Base-by-base conservation (phyloP, 1,284 basidiomycete genomes). In the Rhodotorula sp. region DNA sequence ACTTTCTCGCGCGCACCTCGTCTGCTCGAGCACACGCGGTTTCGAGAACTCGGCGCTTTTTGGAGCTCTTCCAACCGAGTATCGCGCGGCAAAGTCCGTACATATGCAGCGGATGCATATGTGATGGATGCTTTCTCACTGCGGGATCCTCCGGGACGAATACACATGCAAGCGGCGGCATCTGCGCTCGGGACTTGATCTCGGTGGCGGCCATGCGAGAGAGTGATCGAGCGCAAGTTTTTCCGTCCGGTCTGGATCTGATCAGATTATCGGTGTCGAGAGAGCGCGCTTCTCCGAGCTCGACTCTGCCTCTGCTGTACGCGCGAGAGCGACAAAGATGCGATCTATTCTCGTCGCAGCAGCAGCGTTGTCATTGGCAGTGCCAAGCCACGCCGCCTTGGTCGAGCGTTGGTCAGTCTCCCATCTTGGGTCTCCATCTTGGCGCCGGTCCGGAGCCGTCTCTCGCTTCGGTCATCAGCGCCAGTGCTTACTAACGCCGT, bases 321-420 rank as follows among this genome's bases (percentile, higher is more conserved):
- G 26, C 54, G 39, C 26, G 15, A 29, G 26, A 29, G n/a, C 54
- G 16, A 26, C 26, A 6, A 26, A 29, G 54, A 56, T 56, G 54
- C 54, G 26, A 10, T 16, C n/a, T 16, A 56, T 26, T 26, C 54
- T 56, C 26, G 26, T 56, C 7, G 54, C 54, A 56, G 54, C n/a
- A 31, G 54, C 16, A 16, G 15, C n/a, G 10, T 56, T 56, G 26
- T n/a, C 54, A 26, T 56, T 26, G 12, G 54, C 54, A 16, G 54
- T 29, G 54, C 54, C 54, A 16, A 29, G 23, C n/a, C 29, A 51
- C 10, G 67, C 71, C 12, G 67, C 51, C n/a, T 21, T 66, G 21
- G 52, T 61, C 64, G 68, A 69, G 63, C 46, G 56, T 14, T 69
- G 64, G 68, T 69, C 34, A 34, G 68, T 48, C 29, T 21, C 34